Conservation (phyloP, 176 grass and related monocot species). For the Aegilops sharonensis region DNA sequence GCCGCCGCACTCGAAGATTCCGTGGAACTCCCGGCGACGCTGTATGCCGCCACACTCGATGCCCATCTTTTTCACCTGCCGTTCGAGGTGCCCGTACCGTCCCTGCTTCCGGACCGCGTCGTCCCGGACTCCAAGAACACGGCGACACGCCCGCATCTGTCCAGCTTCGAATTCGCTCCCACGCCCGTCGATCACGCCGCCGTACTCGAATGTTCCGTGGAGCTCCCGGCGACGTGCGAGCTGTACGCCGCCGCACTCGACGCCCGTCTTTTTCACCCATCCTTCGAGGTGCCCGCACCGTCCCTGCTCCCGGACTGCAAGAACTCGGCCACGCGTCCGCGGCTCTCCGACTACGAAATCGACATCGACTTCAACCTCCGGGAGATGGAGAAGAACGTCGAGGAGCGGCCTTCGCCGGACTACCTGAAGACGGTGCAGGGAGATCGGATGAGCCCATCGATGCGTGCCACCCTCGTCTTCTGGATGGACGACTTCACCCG, state of each 20-base stretch:
- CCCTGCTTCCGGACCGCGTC: too few relatives aligned
- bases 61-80: not conserved
- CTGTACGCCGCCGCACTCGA: not conserved
- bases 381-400: not conserved
- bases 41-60: not conserved
- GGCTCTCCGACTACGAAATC: conserved; percentile 4
- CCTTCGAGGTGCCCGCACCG: not conserved
- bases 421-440: conserved; percentile 18
- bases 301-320: not conserved
- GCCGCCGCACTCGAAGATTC: too few relatives aligned
- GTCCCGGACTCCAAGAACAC: not conserved
- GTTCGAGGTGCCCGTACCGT: not conserved
- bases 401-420: not conserved
- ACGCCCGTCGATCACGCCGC: not conserved
- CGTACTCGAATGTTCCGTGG: too few relatives aligned
- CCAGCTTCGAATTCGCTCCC: not conserved
- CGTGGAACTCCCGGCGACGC: not conserved
- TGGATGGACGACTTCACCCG: not conserved
- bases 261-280: not conserved
- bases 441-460: not conserved
- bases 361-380: conserved; percentile 34
- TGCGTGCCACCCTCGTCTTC: not conserved
- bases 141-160: not conserved
- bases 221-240: not conserved
- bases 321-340: not conserved